Evolutionary conservation across 345 rosid genomes (phyloP), one percentile per base, ranked within the genome.

Genomic region (Aquilaria sinensis): DNA sequence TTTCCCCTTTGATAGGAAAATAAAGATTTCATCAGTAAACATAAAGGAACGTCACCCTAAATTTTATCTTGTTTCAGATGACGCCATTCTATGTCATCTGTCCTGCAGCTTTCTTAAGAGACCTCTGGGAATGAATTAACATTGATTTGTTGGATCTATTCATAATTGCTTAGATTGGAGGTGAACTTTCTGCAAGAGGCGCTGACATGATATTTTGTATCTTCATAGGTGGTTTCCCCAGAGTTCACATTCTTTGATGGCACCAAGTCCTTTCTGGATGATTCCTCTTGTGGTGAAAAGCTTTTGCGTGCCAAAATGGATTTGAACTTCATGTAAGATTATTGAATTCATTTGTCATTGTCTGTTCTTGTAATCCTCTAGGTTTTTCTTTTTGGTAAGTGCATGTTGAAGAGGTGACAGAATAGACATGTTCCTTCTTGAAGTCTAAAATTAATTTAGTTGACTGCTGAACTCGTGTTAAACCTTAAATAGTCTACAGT

Each of bases 211-310:
- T 37, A 61, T n/a, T 63, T 31, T 69, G 53, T 67, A 5, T 55
- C 11, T 79, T 66, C 63, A 52, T 70, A 94, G 99, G 86, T 94
- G 68, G 84, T 94, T 67, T 79, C 97, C 72, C 87, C 99, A 1
- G 99, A 94, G 79, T 88, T 94, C 71, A 94, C 96, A 10, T 94
- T 94, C 77, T 94, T 80, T 77, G 99, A 94, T 72, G 88, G 97
- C 63, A 83, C 96, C 54, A 94, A 94, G 72, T 88, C 97, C 56
- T 81, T 85, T 68, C 63, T 94, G 63, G 95, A 88, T 66, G 91
- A 88, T 81, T 82, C 89, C 33, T 76, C 85, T 14, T 77, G 77
- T 56, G 85, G 87, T 47, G 99, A 94, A 85, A 90, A 80, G 87
- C 97, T 94, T 79, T 75, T 94, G 51, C 92, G 99, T 51, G 97